Base-by-base conservation (phyloP, 768 basidiomycete species). In the Chlorophyllum brunneum region DNA sequence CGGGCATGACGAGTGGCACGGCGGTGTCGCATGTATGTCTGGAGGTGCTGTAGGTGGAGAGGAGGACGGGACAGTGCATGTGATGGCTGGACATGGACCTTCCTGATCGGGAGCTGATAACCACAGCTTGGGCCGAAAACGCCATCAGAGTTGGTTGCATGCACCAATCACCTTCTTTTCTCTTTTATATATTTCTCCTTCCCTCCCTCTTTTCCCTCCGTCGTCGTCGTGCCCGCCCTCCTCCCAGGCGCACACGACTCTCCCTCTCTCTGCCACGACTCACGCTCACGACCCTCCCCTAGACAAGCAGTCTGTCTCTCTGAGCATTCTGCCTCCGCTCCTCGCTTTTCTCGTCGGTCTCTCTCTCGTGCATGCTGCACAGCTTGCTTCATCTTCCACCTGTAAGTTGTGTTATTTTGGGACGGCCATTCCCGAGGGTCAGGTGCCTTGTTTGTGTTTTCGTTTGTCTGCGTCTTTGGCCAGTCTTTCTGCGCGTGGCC, bases 211-310 rank as follows among this genome's bases (percentile, higher is more conserved):
- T 55, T 55, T 55, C 65, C 59, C 60, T 51, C 63, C 65, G 56
- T 61, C 64, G 67, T 71, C 70, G 71, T 72, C 69, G 70, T 69
- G 68, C 67, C 65, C 70, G 63, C 63, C 68, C 62, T 27, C 67
- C 67, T 61, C 70, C 56, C 59, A 68, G 67, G 59, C 67, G 51
- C 51, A 49, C 57, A 49, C 54, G 50, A 63, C 57, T 61, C 22
- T n/a, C 24, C n/a, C 23, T 56, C 55, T 36, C 56, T 59, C 58
- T 59, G 47, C 58, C 67, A 74, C 77, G 76, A 76, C 70, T 61
- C 56, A 73, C 72, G 73, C 73, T 76, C 67, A 72, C 70, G 63
- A 63, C 63, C 60, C 58, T 58, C 57, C 51, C 56, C 57, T 61
- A 61, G 58, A 57, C 58, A 45, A 42, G 56, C 59, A 54, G 59